A percentile compares a stretch with the other conserved stretches of the same genome.
Evolutionary conservation across 2,329 filamentous ascomycete genomes (phyloP).

Genomic region (Colletotrichum caudatum): DNA sequence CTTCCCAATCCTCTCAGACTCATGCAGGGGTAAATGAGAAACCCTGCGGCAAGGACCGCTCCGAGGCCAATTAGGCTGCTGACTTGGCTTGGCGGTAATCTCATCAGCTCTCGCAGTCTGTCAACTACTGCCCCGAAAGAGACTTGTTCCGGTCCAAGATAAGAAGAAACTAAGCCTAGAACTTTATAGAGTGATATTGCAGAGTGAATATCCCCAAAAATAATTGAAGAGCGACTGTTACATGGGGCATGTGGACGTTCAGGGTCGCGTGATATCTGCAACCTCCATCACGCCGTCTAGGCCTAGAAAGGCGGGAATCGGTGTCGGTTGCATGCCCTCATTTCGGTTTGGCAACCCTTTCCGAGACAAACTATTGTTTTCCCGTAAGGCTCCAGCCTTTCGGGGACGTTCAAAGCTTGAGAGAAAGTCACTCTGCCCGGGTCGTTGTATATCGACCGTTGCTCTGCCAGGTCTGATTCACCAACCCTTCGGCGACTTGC

Average conservation of each 20-base stretch:
- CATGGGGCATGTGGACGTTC: slow-evolving; percentile 11
- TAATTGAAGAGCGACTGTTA: slow-evolving; percentile 9
- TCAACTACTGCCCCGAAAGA: slow-evolving; percentile 9
- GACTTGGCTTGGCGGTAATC: slow-evolving; percentile 8
- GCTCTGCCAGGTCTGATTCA: slow-evolving; percentile 11
- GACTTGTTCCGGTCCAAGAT: slow-evolving; percentile 2
- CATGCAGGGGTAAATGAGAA: slow-evolving; percentile 5
- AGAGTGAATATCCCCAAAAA: slow-evolving; percentile 4
- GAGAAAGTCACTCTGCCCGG: neutral
- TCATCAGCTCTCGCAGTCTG: slow-evolving; percentile 11
- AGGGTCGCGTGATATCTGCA: slow-evolving; percentile 10
- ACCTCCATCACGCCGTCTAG: slow-evolving; percentile 6
- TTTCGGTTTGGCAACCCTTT: neutral
- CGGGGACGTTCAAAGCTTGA: slow-evolving; percentile 1
- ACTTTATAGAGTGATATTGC: slow-evolving; percentile 3
- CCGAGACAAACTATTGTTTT: slow-evolving; percentile 1
- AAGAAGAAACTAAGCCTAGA: neutral
- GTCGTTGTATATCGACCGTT: slow-evolving; percentile 9
- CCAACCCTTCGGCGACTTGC: slow-evolving; percentile 3
- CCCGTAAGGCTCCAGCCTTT: slow-evolving; percentile 3
- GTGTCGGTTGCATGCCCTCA: slow-evolving; percentile 5
- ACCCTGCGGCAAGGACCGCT: neutral
- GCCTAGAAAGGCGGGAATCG: slow-evolving; percentile 3
- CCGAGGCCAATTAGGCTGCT: slow-evolving; percentile 3
- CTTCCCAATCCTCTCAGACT: slow-evolving; percentile 5